Base-by-base conservation (phyloP, 2,329 filamentous ascomycete genomes). In the Neospermospora avenae region DNA sequence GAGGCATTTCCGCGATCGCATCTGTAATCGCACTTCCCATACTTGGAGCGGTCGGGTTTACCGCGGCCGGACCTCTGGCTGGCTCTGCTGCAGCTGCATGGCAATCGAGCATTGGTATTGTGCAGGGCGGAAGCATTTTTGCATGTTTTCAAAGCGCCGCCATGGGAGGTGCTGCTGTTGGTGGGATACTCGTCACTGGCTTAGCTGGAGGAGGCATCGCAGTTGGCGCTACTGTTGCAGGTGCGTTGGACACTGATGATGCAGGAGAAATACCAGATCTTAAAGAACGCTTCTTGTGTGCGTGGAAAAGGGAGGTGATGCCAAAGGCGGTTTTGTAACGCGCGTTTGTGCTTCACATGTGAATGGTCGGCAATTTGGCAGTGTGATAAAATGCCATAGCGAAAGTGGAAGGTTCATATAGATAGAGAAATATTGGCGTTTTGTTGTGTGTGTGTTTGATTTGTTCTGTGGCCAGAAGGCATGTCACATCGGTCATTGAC, bases 81-180 rank as follows among this genome's bases (percentile, higher is more conserved):
- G 68, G 68, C 3, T 67, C 64, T 37, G 35, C 60, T 18, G 68
- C 69, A 13, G 69, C 70, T 25, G 65, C 46, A 28, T 69, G 67
- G 66, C 70, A 72, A 57, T 61, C 68, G 5, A 56, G 63, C 13
- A 61, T 70, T 16, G 69, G 70, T 22, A 11, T 66, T 10, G 63
- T 71, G 8, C 55, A 72, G 57, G 69, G 62, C 11, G 70, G 69
- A 0, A 70, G 69, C 45, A 22, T 71, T 0, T 72, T 71, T 53
- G 65, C 70, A 5, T 72, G 67, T 68, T 71, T 67, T 62, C 68
- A 71, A 57, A 71, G 70, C 51, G 67, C 64, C 20, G 66, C 62
- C 2, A 67, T 68, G 64, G 68, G 68, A 41, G 69, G 68, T 28
- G 66, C 65, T 42, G 68, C 69, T 53, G 31, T 69, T 14, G 57